These are phyloP conservation scores for Thermomucor indicae-seudaticae DNA, from an alignment of 371 early-diverging fungal species.

Conservation along the genomic window DNA sequence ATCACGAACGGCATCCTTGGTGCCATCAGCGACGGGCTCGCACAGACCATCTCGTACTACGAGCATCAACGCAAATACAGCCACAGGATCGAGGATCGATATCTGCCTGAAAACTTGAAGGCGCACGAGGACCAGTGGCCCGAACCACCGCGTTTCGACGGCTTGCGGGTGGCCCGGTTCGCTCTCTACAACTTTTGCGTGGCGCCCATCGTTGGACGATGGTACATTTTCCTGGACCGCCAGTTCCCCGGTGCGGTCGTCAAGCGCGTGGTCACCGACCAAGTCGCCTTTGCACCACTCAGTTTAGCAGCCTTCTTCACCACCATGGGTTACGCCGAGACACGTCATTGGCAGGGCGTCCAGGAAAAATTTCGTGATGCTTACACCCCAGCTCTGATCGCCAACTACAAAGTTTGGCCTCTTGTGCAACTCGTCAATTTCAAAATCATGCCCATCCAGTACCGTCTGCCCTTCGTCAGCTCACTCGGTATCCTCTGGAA, in stretches of 20 bases:
- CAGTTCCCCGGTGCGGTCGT: too few relatives aligned
- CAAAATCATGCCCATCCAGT: slow-evolving; percentile 68
- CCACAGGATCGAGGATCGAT: slow-evolving; percentile 12
- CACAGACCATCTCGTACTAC: slow-evolving; percentile 53
- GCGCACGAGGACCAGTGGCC: slow-evolving; percentile 10
- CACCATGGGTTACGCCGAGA: slow-evolving; percentile 64
- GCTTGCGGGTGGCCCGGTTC: slow-evolving; percentile 48
- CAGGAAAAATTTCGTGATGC: slow-evolving; percentile 57
- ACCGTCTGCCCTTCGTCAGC: slow-evolving; percentile 74
- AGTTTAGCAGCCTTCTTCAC: slow-evolving; percentile 67
- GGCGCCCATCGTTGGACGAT: slow-evolving; percentile 69
- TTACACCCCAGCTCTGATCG: slow-evolving; percentile 60
- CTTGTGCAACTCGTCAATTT: slow-evolving; percentile 77
- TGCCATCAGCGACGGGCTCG: slow-evolving; percentile 63
- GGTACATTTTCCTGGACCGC: slow-evolving; percentile 70
- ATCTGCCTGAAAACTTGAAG: slow-evolving; percentile 8
- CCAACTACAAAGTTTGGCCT: slow-evolving; percentile 84
- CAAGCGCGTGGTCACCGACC: slow-evolving; percentile 46
- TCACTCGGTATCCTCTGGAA: slow-evolving; percentile 79
- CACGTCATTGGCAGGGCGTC: slow-evolving; percentile 49
- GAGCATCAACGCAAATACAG: slow-evolving; percentile 14
- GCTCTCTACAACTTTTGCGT: slow-evolving; percentile 69
- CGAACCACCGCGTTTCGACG: slow-evolving; percentile 25
- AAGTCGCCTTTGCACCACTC: slow-evolving; percentile 69
- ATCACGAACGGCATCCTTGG: slow-evolving; percentile 70